Conservation (phyloP, 2,329 filamentous ascomycete genomes). For the Trichoderma endophyticum region DNA sequence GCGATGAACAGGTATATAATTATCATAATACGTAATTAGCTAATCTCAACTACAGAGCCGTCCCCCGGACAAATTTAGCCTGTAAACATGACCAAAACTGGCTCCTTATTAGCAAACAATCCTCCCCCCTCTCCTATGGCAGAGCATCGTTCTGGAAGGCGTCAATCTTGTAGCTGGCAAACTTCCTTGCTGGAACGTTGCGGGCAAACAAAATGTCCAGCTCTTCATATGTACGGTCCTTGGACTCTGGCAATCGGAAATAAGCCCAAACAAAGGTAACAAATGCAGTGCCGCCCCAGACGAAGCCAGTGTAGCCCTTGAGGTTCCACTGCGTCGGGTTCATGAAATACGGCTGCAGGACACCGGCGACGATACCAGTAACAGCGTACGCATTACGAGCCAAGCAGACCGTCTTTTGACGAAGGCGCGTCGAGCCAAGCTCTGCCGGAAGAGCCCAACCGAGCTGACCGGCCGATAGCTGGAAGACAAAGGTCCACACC, state of each 20-base stretch:
- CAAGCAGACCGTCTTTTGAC: conserved; percentile 54
- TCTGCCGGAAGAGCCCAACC: conserved; percentile 35
- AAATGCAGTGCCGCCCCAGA: conserved; percentile 48
- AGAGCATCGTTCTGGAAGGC: conserved; percentile 11
- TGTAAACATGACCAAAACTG: background rate
- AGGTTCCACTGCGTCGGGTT: conserved; percentile 46
- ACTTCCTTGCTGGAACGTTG: conserved; percentile 31
- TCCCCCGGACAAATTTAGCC: background rate
- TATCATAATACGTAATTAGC: background rate
- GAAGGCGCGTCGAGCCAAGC: conserved; percentile 51
- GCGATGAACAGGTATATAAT: background rate
- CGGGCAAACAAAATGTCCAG: conserved; percentile 34
- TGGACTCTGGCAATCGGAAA: conserved; percentile 52
- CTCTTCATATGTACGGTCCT: conserved; percentile 45
- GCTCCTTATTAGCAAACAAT: background rate
- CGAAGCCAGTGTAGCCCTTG: conserved; percentile 46
- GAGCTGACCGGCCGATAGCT: conserved; percentile 38
- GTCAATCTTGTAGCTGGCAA: conserved; percentile 26
- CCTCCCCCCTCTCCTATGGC: background rate
- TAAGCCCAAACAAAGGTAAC: conserved; percentile 49
- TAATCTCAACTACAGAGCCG: background rate
- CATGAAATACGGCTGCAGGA: conserved; percentile 48
- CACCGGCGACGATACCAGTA: conserved; percentile 48
- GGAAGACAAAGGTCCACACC: conserved; percentile 34
- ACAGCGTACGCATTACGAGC: conserved; percentile 44